Percentiles rank a stretch among this genome's conserved stretches.
Evolutionary conservation across 2,329 filamentous ascomycete genomes (phyloP).

Genomic region (Fusarium virguliforme): DNA sequence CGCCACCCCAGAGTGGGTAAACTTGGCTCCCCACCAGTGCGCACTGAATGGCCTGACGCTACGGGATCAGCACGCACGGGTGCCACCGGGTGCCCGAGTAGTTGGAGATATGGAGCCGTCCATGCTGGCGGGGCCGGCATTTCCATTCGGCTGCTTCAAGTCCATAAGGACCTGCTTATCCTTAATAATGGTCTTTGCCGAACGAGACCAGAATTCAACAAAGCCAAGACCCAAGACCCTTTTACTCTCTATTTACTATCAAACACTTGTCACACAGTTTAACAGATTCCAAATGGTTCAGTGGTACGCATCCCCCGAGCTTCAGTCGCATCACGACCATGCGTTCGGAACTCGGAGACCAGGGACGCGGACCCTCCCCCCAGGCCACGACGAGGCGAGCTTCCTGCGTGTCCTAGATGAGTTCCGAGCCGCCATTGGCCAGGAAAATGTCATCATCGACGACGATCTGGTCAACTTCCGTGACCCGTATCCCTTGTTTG

Average conservation of each 20-base stretch:
- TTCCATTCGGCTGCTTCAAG: slow-evolving; percentile 4
- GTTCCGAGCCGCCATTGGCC: slow-evolving; percentile 12
- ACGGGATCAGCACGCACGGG: neutral
- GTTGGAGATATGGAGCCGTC: neutral
- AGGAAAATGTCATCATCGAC: slow-evolving; percentile 12
- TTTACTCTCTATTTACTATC: neutral
- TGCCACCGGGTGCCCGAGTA: slow-evolving; percentile 2
- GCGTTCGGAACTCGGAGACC: slow-evolving; percentile 14
- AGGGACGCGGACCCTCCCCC: slow-evolving; percentile 16
- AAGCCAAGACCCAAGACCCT: neutral
- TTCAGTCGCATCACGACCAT: slow-evolving; percentile 20
- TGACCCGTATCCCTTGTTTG: slow-evolving; percentile 21
- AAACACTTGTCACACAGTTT: neutral
- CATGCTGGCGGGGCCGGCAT: neutral
- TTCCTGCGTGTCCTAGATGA: slow-evolving; percentile 13
- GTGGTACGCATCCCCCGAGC: slow-evolving; percentile 16
- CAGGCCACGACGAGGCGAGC: slow-evolving; percentile 14
- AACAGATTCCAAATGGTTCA: slow-evolving; percentile 20
- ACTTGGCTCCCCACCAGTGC: slow-evolving; percentile 5
- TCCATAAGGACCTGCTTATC: slow-evolving; percentile 4
- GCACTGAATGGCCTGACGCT: neutral
- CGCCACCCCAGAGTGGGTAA: slow-evolving; percentile 14
- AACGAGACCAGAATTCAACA: neutral
- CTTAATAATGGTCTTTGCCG: neutral
- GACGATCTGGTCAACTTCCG: slow-evolving; percentile 16